These are phyloP conservation scores for Ambrosia hybrid DNA, from an alignment of 140 eudicot species.

Conservation along the genomic window DNA sequence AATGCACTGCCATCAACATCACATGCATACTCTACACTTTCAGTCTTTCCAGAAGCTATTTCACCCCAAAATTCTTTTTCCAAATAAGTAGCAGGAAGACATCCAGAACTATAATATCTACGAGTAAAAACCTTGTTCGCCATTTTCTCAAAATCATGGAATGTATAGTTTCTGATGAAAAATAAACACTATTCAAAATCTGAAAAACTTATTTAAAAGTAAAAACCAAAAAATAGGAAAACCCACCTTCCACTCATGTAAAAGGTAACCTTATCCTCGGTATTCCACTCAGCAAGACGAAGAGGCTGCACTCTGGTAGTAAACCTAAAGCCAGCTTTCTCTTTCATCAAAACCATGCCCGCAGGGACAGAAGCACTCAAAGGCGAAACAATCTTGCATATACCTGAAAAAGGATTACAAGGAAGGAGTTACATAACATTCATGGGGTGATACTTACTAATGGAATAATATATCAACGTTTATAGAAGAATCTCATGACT, in stretches of 20 bases:
- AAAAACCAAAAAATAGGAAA: not conserved
- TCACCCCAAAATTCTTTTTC: slow-evolving; percentile 99
- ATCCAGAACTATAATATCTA: slow-evolving; percentile 82
- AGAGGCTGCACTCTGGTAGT: slow-evolving; percentile 96
- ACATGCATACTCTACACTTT: slow-evolving; percentile 95
- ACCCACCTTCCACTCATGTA: slow-evolving; percentile 94
- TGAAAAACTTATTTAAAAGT: not conserved
- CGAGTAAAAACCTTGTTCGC: slow-evolving; percentile 97
- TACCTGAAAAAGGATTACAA: slow-evolving; percentile 52
- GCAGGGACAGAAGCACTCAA: slow-evolving; percentile 93
- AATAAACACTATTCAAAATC: slow-evolving; percentile 21
- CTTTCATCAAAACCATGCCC: slow-evolving; percentile 90
- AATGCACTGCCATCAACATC: slow-evolving; percentile 99
- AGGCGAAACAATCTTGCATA: slow-evolving; percentile 98
- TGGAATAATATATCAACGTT: not conserved
- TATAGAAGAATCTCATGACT: slow-evolving; percentile 8
- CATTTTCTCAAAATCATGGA: slow-evolving; percentile 95
- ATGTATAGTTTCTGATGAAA: slow-evolving; percentile 74
- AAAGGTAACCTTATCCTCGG: slow-evolving; percentile 89
- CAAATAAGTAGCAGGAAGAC: slow-evolving; percentile 79
- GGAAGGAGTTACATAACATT: slow-evolving; percentile 16
- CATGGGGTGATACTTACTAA: not conserved
- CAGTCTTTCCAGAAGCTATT: slow-evolving; percentile 83
- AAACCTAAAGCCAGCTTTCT: slow-evolving; percentile 85
- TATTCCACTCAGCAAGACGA: slow-evolving; percentile 98